Conservation (phyloP, 495 filamentous ascomycete species). For the Hypoxylon subgilvum region DNA sequence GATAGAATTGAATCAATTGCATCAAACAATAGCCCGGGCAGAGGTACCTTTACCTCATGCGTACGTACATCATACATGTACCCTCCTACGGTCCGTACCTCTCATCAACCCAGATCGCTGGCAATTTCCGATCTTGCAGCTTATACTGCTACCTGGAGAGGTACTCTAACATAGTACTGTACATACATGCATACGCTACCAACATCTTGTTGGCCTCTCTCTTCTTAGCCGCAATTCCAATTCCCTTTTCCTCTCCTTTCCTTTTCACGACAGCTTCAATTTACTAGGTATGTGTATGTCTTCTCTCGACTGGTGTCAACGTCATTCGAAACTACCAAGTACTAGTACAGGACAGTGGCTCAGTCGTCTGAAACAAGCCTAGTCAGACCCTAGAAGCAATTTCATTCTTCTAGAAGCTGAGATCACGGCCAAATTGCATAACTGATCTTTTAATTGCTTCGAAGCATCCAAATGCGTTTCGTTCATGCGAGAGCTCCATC, state of each 20-base stretch:
- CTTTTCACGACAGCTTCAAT: constrained; percentile 2
- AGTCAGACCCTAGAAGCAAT: constrained; percentile 48
- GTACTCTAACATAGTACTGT: too few relatives aligned
- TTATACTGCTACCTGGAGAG: constrained; percentile 12
- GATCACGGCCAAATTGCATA: constrained; percentile 56
- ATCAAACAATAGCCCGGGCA: too few relatives aligned
- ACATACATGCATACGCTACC: too few relatives aligned
- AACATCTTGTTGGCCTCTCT: constrained; percentile 1
- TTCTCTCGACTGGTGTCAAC: constrained; percentile 11
- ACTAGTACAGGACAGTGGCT: constrained; percentile 28
- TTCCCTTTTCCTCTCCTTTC: constrained; percentile 18
- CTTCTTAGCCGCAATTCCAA: constrained; percentile 21
- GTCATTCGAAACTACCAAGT: constrained; percentile 5
- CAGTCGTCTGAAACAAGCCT: constrained; percentile 38
- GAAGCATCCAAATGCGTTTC: constrained; percentile 54
- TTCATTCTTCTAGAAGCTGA: constrained; percentile 54
- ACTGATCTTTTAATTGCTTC: constrained; percentile 58
- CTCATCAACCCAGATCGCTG: constrained; percentile 29
- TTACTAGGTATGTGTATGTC: too few relatives aligned
- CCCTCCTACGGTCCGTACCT: constrained; percentile 22
- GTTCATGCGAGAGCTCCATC: constrained; percentile 53
- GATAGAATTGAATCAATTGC: too few relatives aligned
- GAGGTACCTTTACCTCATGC: too few relatives aligned
- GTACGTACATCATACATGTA: constrained; percentile 6
- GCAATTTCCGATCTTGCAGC: constrained; percentile 38